Evolutionary conservation across 352 stramenopile species (phyloP).

Genomic region (Pythium dissotocum): DNA sequence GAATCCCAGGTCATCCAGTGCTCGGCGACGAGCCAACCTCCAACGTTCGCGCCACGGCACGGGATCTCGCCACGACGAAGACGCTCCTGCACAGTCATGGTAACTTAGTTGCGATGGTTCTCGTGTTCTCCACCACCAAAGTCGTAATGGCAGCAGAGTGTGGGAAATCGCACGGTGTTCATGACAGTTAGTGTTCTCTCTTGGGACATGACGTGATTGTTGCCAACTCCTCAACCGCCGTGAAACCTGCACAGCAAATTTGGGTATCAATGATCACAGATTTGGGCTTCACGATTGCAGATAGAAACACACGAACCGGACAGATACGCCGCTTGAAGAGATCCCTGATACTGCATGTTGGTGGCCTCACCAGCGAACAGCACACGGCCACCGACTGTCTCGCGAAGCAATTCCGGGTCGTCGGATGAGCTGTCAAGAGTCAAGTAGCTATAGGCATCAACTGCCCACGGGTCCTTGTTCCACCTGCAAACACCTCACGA

Average conservation of each 20-base stretch:
- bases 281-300: neutral
- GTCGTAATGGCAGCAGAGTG: neutral
- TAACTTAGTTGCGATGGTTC: neutral
- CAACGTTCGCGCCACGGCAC: constrained; percentile 77
- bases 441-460: constrained; percentile 65
- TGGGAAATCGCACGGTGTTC: neutral
- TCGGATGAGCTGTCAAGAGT: constrained; percentile 58
- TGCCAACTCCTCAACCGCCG: constrained; percentile 33
- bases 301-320: constrained; percentile 31
- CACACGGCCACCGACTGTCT: constrained; percentile 40
- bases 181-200: neutral
- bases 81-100: constrained; percentile 26
- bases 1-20: constrained; percentile 82
- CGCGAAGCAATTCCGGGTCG: constrained; percentile 52
- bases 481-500: constrained; percentile 33
- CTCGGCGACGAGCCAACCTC: constrained; percentile 85
- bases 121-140: neutral
- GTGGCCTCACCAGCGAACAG: constrained; percentile 74
- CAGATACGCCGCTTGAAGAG: constrained; percentile 63
- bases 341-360: constrained; percentile 66
- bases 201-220: constrained; percentile 12
- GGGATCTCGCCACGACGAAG: constrained; percentile 31
- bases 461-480: constrained; percentile 56
- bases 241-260: constrained; percentile 26
- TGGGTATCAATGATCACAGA: constrained; percentile 2